Evolutionary conservation across 2,329 filamentous ascomycete genomes (phyloP), one percentile per base, ranked within the genome.

Genomic region (Aureobasidium sp.): DNA sequence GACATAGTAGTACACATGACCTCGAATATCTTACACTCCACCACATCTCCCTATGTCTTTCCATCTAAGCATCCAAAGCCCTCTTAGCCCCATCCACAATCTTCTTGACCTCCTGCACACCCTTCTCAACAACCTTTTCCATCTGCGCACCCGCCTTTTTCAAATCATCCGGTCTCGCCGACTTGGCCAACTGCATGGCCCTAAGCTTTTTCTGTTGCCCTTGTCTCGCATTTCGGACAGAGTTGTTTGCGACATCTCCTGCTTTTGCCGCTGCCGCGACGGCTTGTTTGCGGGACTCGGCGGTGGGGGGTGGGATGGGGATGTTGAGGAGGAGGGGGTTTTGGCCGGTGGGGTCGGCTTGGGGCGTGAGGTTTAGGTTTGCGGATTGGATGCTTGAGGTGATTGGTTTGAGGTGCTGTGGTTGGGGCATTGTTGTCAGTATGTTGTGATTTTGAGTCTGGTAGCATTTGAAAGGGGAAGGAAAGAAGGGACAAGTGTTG

Each of bases 261-360:
- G 76, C 76, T 64, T 76, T 77, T 7, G 69, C 68, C 11, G 79
- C 76, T 6, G 68, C 65, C 0, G 75, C 70, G 3, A 78, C 67
- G 14, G 73, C 74, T 5, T 68, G 68, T 51, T 77, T 75, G 29
- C 81, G 74, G n/a, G 78, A 77, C 65, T 84, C 82, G 55, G 81
- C 82, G 0, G 82, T 85, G 0, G 82, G 81, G 5, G 83, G 81
- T 1, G 82, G 82, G 27, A 85, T 78, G 22, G 81, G 79, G 20
- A 85, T 75, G 55, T 80, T 77, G 9, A 85, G 74, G 6, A 82
- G 79, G n/a, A 78, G 75, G 0, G 79, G 74, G 42, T 79, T 80
- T 27, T 77, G 73, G 5, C 77, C 67, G 60, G 82, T 81, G 1
- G 78, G 76, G 53, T 76, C 71, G 0, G 80, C 75, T 62, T 82